These are phyloP conservation scores for Nepenthes mirabilis DNA, from an alignment of 148 eudicot genomes.

Conservation along the genomic window DNA sequence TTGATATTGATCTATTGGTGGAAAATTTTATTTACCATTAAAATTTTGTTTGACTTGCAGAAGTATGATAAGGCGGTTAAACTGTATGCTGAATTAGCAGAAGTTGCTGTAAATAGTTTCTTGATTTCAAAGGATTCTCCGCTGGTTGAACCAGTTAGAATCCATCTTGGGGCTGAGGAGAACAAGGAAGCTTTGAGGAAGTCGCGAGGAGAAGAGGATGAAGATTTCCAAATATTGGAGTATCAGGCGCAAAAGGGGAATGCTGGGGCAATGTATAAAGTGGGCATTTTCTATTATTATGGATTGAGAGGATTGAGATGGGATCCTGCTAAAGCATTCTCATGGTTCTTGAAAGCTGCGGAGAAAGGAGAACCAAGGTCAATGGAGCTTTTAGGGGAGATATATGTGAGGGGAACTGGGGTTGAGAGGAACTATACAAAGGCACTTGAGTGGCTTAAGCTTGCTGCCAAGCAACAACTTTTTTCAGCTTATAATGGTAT, in stretches of 20 bases:
- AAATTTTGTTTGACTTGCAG: constrained; percentile 24
- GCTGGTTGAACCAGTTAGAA: constrained; percentile 68
- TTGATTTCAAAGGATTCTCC: constrained; percentile 80
- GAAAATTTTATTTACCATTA: not conserved
- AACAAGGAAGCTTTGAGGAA: constrained; percentile 86
- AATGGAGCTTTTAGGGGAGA: constrained; percentile 96
- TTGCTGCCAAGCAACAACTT: constrained; percentile 77
- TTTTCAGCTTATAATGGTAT: constrained; percentile 92
- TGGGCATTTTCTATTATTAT: constrained; percentile 83
- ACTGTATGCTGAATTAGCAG: constrained; percentile 74
- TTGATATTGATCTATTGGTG: too few relatives aligned
- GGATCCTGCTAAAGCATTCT: constrained; percentile 66
- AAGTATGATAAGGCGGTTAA: constrained; percentile 56
- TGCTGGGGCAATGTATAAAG: constrained; percentile 77
- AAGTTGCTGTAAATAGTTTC: constrained; percentile 79
- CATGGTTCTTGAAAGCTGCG: constrained; percentile 80
- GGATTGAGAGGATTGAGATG: constrained; percentile 88
- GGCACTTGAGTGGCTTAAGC: constrained; percentile 76
- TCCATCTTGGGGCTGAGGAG: constrained; percentile 85
- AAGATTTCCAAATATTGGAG: constrained; percentile 92
- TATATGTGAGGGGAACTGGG: constrained; percentile 80
- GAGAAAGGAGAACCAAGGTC: constrained; percentile 90
- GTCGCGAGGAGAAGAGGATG: constrained; percentile 93
- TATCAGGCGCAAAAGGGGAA: constrained; percentile 97
- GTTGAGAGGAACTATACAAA: constrained; percentile 78